Conservation (phyloP, 1,139 yeast genomes). For the Debaryomycetaceae sp. region DNA sequence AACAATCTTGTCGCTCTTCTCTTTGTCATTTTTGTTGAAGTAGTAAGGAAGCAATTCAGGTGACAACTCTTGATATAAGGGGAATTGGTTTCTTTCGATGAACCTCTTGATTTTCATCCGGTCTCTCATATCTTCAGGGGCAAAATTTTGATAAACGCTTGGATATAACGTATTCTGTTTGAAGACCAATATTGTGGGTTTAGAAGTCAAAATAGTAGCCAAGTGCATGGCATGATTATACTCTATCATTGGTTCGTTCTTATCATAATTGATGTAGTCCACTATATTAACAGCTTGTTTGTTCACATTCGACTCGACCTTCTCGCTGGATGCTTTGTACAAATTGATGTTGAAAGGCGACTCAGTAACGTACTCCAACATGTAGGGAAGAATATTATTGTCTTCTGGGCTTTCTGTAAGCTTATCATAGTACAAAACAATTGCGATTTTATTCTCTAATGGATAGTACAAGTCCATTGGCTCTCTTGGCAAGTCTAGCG, state of each 20-base stretch:
- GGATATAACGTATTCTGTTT: conserved; percentile 55
- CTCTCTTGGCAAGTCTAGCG: conserved; percentile 28
- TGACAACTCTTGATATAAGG: conserved; percentile 51
- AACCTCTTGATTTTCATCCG: conserved; percentile 45
- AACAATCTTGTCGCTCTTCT: conserved; percentile 41
- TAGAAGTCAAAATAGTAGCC: conserved; percentile 52
- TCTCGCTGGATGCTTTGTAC: conserved; percentile 47
- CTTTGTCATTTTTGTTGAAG: conserved; percentile 19
- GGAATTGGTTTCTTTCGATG: conserved; percentile 44
- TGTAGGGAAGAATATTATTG: conserved; percentile 52
- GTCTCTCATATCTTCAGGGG: conserved; percentile 60
- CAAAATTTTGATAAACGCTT: conserved; percentile 54
- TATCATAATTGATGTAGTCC: conserved; percentile 35
- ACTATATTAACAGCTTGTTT: conserved; percentile 42
- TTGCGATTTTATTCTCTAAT: conserved; percentile 39
- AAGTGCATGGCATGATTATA: conserved; percentile 44
- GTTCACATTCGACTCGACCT: conserved; percentile 36
- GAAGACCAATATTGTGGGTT: conserved; percentile 59
- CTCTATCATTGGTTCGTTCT: conserved; percentile 17
- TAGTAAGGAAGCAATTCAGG: conserved; percentile 31
- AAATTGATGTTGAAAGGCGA: conserved; percentile 54
- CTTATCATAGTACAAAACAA: conserved; percentile 55
- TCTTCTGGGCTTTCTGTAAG: conserved; percentile 56
- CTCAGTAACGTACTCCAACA: conserved; percentile 55
- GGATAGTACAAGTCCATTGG: conserved; percentile 39